phyloP scores from a whole-genome alignment of 371 early-diverging fungal genomes.

The Mucor sp. region DNA sequence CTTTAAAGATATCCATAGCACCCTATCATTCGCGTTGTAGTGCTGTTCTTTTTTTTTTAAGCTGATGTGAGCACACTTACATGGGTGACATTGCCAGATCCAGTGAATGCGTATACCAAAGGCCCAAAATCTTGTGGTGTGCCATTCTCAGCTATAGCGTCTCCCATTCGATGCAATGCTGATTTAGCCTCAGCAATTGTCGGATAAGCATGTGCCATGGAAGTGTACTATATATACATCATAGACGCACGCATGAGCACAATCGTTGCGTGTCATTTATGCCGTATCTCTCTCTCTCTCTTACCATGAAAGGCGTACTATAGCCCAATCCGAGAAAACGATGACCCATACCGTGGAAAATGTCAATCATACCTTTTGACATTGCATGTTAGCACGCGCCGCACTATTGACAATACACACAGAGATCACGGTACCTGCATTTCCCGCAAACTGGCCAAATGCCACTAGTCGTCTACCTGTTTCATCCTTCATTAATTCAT shows the following conservation, averaged over 20 bases:
- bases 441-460: slow-evolving; percentile 94
- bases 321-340: slow-evolving; percentile 89
- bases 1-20: slow-evolving; percentile 87
- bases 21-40: slow-evolving; percentile 50
- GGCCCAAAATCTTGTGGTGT: slow-evolving; percentile 90
- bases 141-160: slow-evolving; percentile 82
- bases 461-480: slow-evolving; percentile 81
- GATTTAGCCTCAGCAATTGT: slow-evolving; percentile 76
- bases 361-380: slow-evolving; percentile 80
- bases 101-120: slow-evolving; percentile 89
- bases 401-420: neutral
- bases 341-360: slow-evolving; percentile 91
- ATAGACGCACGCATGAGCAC: neutral
- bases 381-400: neutral
- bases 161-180: slow-evolving; percentile 77
- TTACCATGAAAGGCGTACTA: slow-evolving; percentile 91
- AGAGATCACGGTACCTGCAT: slow-evolving; percentile 68
- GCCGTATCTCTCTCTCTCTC: neutral
- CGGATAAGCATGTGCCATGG: slow-evolving; percentile 88
- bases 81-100: slow-evolving; percentile 94
- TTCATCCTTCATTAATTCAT: slow-evolving; percentile 90
- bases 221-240: slow-evolving; percentile 67
- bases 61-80: slow-evolving; percentile 29
- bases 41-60: neutral
- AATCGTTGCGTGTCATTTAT: neutral